A percentile compares a stretch with the other conserved stretches of the same genome.
phyloP scores from a whole-genome alignment of 495 filamentous ascomycete genomes.

The Xylaria scruposa region DNA sequence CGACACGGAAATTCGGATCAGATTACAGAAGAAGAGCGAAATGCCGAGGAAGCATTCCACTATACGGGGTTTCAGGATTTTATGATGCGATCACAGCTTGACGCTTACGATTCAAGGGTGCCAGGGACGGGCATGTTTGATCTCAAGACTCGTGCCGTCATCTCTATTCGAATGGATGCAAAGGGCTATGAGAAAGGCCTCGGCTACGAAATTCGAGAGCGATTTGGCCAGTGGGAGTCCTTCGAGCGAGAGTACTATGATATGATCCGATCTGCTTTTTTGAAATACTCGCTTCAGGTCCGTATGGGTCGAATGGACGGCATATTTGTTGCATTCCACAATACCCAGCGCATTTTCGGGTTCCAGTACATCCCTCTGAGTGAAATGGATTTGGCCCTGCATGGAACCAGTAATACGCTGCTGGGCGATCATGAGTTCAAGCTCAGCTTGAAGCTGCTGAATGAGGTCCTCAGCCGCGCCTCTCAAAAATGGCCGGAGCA shows the following conservation, averaged over 20 bases:
- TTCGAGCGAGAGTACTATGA: conserved; percentile 96
- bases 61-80: conserved; percentile 91
- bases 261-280: conserved; percentile 92
- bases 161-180: conserved; percentile 87
- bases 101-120: conserved; percentile 84
- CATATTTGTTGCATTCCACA: conserved; percentile 98
- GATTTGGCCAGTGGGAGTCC: conserved; percentile 80
- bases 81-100: conserved; percentile 93
- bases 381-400: conserved; percentile 87
- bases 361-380: conserved; percentile 89
- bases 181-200: conserved; percentile 72
- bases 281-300: conserved; percentile 97
- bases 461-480: conserved; percentile 75
- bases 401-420: conserved; percentile 67
- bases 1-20: conserved; percentile 67
- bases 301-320: conserved; percentile 98
- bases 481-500: conserved; percentile 73
- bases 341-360: conserved; percentile 92
- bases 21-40: conserved; percentile 68
- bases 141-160: conserved; percentile 91
- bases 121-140: conserved; percentile 97
- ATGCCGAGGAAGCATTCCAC: conserved; percentile 77
- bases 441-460: conserved; percentile 76
- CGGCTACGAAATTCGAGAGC: conserved; percentile 84
- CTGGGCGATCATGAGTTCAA: conserved; percentile 91